Evolutionary conservation across 2,329 filamentous ascomycete genomes (phyloP), one percentile per base, ranked within the genome.

Genomic region (Metarhizium album): DNA sequence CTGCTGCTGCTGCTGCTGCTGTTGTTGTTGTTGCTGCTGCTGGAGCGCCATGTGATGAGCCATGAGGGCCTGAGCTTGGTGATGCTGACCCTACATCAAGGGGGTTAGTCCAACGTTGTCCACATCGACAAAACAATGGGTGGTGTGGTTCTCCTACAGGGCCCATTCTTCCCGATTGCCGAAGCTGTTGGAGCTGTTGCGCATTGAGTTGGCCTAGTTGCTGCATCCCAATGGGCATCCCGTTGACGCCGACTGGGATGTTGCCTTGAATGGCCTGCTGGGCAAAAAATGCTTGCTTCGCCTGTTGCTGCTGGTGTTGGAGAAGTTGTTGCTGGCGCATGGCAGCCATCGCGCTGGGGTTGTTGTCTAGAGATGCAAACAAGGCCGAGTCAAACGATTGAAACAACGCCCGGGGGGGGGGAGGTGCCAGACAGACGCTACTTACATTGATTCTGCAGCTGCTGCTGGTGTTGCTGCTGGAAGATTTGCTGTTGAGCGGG

Each of bases 401-500:
- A 6, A 6, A 18, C 37, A 40, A n/a, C 6, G 9, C 16, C 37
- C 20, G 2, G 37, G 14, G 16, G 24, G 2, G 4, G 37, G 14
- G 16, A 43, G 2, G 4, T 8, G 7, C 7, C 13, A 14, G 40
- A 16, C 11, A 11, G 40, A 43, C 13, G 4, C 20, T 3, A 60
- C 62, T 42, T 62, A 68, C 67, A 68, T 55, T 68, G 64, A 16
- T 59, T 59, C 40, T 67, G 63, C 48, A 66, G 57, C 50, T 64
- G 58, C 37, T 69, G 67, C 48, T 60, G 58, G 47, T 76, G 72
- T 45, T 74, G 72, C 54, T 79, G 78, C 51, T 79, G 79, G 53
- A 82, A 75, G 63, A 82, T 70, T 57, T 80, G 78, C 53, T 71
- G 70, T 60, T 77, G 74, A 48, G 70, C 74, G 42, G 84, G 83